Conservation (phyloP, 768 basidiomycete species). For the Phylloporus sp. region DNA sequence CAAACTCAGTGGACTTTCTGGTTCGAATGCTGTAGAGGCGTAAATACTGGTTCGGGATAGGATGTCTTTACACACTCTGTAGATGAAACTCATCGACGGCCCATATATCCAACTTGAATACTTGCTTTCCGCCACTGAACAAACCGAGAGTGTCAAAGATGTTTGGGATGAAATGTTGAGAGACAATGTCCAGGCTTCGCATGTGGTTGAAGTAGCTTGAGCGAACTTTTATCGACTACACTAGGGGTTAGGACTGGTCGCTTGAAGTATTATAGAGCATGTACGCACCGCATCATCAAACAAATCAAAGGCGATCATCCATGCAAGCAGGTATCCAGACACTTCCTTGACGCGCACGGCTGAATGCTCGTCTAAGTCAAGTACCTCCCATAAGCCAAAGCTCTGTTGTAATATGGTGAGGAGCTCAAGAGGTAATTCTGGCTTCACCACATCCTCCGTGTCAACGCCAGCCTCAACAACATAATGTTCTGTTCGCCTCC, state of each 20-base stretch:
- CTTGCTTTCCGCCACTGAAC: slow-evolving; percentile 58
- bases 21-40: slow-evolving; percentile 49
- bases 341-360: slow-evolving; percentile 34
- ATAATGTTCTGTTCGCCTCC: slow-evolving; percentile 72
- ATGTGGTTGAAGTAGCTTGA: slow-evolving; percentile 85
- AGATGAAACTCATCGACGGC: slow-evolving; percentile 79
- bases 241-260: not conserved
- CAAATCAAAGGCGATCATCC: slow-evolving; percentile 87
- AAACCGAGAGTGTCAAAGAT: slow-evolving; percentile 66
- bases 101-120: slow-evolving; percentile 84
- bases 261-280: not conserved
- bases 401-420: slow-evolving; percentile 55
- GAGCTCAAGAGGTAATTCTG: slow-evolving; percentile 64
- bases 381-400: slow-evolving; percentile 37
- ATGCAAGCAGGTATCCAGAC: slow-evolving; percentile 73
- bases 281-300: slow-evolving; percentile 76
- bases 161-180: slow-evolving; percentile 62
- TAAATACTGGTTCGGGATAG: not conserved
- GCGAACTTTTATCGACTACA: slow-evolving; percentile 83
- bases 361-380: slow-evolving; percentile 40
- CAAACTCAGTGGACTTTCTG: slow-evolving; percentile 47
- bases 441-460: slow-evolving; percentile 48
- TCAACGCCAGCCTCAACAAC: slow-evolving; percentile 88
- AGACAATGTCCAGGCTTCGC: slow-evolving; percentile 63
- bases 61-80: slow-evolving; percentile 47